A percentile compares a stretch with the other conserved stretches of the same genome.
Evolutionary conservation across 2,329 filamentous ascomycete genomes (phyloP).

Genomic region (Tolypocladium inflatum): DNA sequence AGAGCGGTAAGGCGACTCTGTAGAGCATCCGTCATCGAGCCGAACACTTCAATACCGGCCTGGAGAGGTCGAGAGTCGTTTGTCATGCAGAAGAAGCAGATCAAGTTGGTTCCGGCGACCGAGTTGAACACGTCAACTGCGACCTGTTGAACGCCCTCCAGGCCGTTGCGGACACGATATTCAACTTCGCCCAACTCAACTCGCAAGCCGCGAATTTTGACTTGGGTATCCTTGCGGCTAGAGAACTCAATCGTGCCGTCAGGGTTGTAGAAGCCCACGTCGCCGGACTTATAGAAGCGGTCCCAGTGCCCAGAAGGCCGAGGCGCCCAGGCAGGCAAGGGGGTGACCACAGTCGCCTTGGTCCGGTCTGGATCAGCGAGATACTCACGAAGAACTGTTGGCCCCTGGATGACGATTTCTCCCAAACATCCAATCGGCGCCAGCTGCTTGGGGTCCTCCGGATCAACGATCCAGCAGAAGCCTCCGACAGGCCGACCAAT

Average conservation of each 20-base stretch:
- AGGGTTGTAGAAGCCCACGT: slow-evolving; percentile 19
- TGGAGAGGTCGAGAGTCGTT: neutral
- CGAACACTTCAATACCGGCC: no score
- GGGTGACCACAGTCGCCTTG: neutral
- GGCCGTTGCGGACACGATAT: neutral
- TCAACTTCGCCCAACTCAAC: neutral
- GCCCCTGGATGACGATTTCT: neutral
- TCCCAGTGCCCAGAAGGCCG: neutral
- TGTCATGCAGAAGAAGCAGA: neutral
- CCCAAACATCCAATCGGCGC: neutral
- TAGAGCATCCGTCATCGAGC: neutral
- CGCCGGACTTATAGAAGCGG: slow-evolving; percentile 9
- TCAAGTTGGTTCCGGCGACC: neutral
- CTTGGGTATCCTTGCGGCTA: slow-evolving; percentile 14
- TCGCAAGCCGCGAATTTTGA: slow-evolving; percentile 17
- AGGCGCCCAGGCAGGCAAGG: no score
- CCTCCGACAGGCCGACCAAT: neutral
- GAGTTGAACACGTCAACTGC: neutral
- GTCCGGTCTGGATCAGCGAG: neutral
- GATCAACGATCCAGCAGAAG: neutral
- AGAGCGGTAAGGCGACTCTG: neutral
- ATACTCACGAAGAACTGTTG: neutral
- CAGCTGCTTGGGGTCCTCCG: rapidly evolving
- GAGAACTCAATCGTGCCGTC: slow-evolving; percentile 9
- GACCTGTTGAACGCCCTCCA: neutral